Evolutionary conservation across 2,329 filamentous ascomycete species (phyloP).

Genomic region (Talaromyces sp.): DNA sequence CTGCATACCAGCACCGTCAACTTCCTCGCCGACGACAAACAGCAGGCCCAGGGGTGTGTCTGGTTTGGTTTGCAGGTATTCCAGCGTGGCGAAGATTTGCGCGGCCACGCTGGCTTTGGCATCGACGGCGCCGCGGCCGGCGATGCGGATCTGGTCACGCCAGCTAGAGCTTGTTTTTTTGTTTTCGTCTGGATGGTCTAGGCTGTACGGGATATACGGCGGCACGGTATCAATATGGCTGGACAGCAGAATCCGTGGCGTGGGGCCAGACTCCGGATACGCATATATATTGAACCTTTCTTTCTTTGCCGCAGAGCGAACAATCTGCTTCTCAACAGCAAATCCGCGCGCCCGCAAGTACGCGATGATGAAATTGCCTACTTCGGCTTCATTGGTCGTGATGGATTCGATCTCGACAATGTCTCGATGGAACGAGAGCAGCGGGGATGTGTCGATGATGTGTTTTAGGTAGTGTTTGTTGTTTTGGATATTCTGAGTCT

Average conservation of each 20-base stretch:
- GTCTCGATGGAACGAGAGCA: constrained; percentile 68
- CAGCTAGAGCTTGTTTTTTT: not conserved
- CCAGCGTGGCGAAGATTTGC: constrained; percentile 38
- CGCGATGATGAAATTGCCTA: constrained; percentile 62
- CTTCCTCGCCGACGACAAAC: constrained; percentile 77
- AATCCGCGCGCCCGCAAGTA: constrained; percentile 60
- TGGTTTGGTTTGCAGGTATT: constrained; percentile 38
- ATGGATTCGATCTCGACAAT: constrained; percentile 72
- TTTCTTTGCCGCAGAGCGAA: constrained; percentile 19
- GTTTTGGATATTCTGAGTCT: not conserved
- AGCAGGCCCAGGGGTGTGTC: constrained; percentile 45
- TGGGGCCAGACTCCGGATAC: constrained; percentile 30
- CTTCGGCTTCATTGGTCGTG: constrained; percentile 60
- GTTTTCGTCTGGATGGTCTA: constrained; percentile 22
- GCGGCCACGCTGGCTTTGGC: constrained; percentile 43
- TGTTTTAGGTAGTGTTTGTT: constrained; percentile 20
- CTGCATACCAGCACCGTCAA: constrained; percentile 73
- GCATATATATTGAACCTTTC: constrained; percentile 73
- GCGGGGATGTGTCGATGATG: constrained; percentile 38
- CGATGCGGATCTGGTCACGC: constrained; percentile 29
- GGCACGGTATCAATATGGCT: constrained; percentile 75
- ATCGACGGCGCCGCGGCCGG: constrained; percentile 43
- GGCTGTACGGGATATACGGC: constrained; percentile 44
- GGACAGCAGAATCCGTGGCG: constrained; percentile 41
- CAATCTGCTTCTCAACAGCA: constrained; percentile 55